phyloP scores from a whole-genome alignment of 495 filamentous ascomycete genomes.

The Penicillium lividum region DNA sequence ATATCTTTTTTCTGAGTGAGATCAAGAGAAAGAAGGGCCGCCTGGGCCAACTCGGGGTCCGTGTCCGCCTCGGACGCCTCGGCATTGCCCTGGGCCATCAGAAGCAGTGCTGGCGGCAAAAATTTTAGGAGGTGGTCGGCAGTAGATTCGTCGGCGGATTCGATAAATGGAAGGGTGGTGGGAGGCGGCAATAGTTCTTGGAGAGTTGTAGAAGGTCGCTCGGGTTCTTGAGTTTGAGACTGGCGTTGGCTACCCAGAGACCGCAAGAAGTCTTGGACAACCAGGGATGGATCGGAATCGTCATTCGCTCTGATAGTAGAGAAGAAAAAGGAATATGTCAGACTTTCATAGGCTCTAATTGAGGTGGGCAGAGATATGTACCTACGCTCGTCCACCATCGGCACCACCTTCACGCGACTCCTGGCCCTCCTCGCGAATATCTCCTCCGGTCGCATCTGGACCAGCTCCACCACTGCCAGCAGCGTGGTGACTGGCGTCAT shows the following conservation, averaged over 20 bases:
- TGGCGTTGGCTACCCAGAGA: conserved; percentile 65
- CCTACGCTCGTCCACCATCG: conserved; percentile 99
- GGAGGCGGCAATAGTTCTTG: conserved; percentile 79
- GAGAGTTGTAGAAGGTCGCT: conserved; percentile 77
- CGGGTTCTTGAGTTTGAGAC: conserved; percentile 49
- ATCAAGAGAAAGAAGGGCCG: conserved; percentile 72
- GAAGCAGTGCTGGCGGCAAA: conserved; percentile 71
- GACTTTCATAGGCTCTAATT: conserved; percentile 6
- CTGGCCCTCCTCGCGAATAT: conserved; percentile 87
- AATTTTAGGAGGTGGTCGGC: conserved; percentile 74
- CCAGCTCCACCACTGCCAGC: conserved; percentile 77
- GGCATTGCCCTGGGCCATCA: conserved; percentile 68
- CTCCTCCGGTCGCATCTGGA: conserved; percentile 81
- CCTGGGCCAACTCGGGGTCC: conserved; percentile 63
- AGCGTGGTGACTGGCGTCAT: conserved; percentile 56
- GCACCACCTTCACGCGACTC: conserved; percentile 86
- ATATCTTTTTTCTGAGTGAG: conserved; percentile 78
- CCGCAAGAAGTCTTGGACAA: conserved; percentile 83
- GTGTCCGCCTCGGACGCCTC: conserved; percentile 61
- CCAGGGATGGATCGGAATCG: conserved; percentile 57
- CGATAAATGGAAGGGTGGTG: conserved; percentile 74
- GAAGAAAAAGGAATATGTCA: conserved; percentile 10
- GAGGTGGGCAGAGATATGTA: conserved; percentile 54
- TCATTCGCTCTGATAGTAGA: conserved; percentile 37
- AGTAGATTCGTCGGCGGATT: conserved; percentile 60